A percentile compares a stretch with the other conserved stretches of the same genome.
phyloP scores from a whole-genome alignment of 2,329 filamentous ascomycete genomes.

The Sporothrix inflata region DNA sequence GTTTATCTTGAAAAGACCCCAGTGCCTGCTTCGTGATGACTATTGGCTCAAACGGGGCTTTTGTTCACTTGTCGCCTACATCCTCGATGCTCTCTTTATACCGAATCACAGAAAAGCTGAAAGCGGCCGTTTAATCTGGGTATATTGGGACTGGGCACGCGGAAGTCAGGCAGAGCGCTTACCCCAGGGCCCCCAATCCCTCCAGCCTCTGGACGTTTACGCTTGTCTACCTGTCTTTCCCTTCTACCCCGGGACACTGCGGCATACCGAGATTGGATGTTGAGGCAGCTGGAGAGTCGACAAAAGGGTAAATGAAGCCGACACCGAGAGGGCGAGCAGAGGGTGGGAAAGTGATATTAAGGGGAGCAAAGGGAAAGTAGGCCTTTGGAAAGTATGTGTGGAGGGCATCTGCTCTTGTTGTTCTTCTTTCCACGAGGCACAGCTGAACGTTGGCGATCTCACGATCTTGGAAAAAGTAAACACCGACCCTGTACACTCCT shows the following conservation, averaged over 20 bases:
- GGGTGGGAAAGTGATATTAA: neutral
- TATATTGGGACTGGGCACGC: neutral
- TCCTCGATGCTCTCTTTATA: neutral
- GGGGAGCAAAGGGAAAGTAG: neutral
- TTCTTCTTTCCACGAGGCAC: neutral
- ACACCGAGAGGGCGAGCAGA: neutral
- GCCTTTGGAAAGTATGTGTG: neutral
- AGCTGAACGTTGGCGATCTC: neutral
- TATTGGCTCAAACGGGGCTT: neutral
- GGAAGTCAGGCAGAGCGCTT: neutral
- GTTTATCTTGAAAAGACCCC: neutral
- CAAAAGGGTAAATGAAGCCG: constrained; percentile 16
- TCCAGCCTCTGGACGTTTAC: neutral
- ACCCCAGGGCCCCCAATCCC: neutral
- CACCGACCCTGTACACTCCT: constrained; percentile 1
- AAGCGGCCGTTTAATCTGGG: neutral
- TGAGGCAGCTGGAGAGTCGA: neutral
- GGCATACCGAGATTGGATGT: neutral
- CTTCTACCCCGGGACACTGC: neutral
- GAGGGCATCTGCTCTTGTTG: neutral
- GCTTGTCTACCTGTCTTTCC: neutral
- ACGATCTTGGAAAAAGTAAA: neutral
- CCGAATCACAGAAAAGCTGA: neutral
- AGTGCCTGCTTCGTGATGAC: neutral
- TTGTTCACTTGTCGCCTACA: neutral